Percentiles rank a stretch among this genome's conserved stretches.
Conservation (phyloP, 768 basidiomycete genomes). For the Xerocomellus chrysenteron region DNA sequence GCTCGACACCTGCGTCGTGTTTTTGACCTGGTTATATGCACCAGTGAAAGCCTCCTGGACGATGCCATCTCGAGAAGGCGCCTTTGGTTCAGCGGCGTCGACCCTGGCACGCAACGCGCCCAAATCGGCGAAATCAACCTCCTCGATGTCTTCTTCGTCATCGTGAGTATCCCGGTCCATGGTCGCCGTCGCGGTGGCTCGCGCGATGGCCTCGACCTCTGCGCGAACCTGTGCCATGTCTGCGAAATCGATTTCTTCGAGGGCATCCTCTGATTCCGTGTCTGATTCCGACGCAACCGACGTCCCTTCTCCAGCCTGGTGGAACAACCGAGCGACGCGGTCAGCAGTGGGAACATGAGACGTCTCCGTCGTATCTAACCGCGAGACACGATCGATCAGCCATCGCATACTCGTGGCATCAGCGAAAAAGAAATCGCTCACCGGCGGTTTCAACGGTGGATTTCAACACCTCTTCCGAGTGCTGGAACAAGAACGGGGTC, state of each 20-base stretch:
- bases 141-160: slow-evolving; percentile 46
- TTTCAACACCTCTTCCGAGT: slow-evolving; percentile 62
- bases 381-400: background rate
- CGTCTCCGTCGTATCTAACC: slow-evolving; percentile 39
- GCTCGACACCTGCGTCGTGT: background rate
- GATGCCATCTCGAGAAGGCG: slow-evolving; percentile 12
- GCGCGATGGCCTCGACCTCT: slow-evolving; percentile 35
- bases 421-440: slow-evolving; percentile 19
- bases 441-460: slow-evolving; percentile 51
- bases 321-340: slow-evolving; percentile 64
- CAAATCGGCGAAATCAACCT: slow-evolving; percentile 51
- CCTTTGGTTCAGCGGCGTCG: background rate
- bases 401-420: background rate
- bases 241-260: slow-evolving; percentile 67
- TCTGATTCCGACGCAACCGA: slow-evolving; percentile 10
- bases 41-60: slow-evolving; percentile 40
- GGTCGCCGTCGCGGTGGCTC: background rate
- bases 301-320: slow-evolving; percentile 34
- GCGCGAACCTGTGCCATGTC: slow-evolving; percentile 52
- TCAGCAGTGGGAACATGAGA: slow-evolving; percentile 70
- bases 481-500: slow-evolving; percentile 49
- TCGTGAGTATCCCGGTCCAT: slow-evolving; percentile 2
- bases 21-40: slow-evolving; percentile 29
- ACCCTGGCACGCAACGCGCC: slow-evolving; percentile 20
- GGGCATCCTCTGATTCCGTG: slow-evolving; percentile 37